Evolutionary conservation across 495 filamentous ascomycete genomes (phyloP).

Genomic region (Lindgomyces ingoldianus): DNA sequence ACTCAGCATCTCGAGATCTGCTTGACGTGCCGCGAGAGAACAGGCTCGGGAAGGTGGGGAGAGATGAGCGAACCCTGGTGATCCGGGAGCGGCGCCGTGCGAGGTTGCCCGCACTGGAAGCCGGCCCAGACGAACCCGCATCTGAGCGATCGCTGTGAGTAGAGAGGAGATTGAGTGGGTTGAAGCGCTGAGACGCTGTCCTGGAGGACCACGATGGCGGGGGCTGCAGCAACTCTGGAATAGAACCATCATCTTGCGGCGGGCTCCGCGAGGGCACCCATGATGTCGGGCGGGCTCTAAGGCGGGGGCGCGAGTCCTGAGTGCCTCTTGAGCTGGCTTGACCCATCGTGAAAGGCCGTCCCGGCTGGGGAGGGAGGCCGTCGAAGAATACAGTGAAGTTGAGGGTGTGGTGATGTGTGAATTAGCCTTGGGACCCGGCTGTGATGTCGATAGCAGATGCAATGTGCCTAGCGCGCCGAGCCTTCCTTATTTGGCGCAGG

Average conservation of each 20-base stretch:
- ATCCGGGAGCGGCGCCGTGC: conserved; percentile 34
- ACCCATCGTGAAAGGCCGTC: conserved; percentile 24
- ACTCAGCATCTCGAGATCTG: conserved; percentile 19
- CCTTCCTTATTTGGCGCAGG: neutral
- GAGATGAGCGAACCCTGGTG: conserved; percentile 32
- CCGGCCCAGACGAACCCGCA: conserved; percentile 32
- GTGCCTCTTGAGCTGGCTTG: conserved; percentile 35
- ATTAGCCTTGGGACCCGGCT: neutral
- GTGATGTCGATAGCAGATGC: neutral
- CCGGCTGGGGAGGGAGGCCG: conserved; percentile 7
- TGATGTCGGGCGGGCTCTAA: conserved; percentile 24
- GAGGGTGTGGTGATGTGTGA: conserved; percentile 7
- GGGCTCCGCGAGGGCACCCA: conserved; percentile 25
- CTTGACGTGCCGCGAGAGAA: conserved; percentile 32
- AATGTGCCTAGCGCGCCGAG: conserved; percentile 1
- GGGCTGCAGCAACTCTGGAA: conserved; percentile 21
- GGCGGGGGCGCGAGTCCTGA: conserved; percentile 16
- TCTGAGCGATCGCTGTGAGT: conserved; percentile 26
- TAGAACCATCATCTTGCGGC: conserved; percentile 2
- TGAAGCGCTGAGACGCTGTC: conserved; percentile 17
- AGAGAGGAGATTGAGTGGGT: conserved; percentile 28
- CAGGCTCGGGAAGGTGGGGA: conserved; percentile 35
- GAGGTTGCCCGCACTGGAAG: conserved; percentile 7
- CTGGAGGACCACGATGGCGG: conserved; percentile 2
- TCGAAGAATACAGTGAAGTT: conserved; percentile 5